A percentile compares a stretch with the other conserved stretches of the same genome.
Evolutionary conservation across 2,329 filamentous ascomycete species (phyloP).

Genomic region (Fusarium floridanum): DNA sequence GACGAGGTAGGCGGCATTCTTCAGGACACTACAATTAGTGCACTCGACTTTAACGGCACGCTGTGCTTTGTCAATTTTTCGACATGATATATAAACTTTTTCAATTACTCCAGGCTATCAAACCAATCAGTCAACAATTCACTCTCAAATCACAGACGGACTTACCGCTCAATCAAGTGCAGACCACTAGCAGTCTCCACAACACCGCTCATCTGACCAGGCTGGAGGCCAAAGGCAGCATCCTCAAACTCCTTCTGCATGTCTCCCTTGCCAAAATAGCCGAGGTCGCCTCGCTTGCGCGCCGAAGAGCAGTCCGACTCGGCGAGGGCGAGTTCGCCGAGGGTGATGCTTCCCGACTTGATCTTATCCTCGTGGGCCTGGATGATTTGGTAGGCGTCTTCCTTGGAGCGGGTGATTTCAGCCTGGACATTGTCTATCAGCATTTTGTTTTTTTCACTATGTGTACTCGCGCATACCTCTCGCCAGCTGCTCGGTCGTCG

Average conservation of each 20-base stretch:
- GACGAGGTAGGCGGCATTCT: background rate
- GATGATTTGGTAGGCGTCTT: conserved; percentile 86
- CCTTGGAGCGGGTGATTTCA: conserved; percentile 88
- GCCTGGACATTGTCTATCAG: conserved; percentile 57
- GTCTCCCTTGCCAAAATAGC: conserved; percentile 92
- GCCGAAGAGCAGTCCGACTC: conserved; percentile 98
- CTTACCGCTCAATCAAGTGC: conserved; percentile 94
- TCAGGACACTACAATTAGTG: background rate
- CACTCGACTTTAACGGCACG: conserved; percentile 13
- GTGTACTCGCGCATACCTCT: conserved; percentile 63
- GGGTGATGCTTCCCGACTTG: conserved; percentile 72
- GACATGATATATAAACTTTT: conserved; percentile 31
- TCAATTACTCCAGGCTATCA: conserved; percentile 31
- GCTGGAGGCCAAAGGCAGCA: conserved; percentile 89
- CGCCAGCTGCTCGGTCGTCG: conserved; percentile 93
- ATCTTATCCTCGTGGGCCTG: conserved; percentile 82
- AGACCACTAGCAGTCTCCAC: conserved; percentile 94
- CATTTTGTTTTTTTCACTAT: no score
- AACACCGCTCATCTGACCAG: conserved; percentile 86
- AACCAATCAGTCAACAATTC: conserved; percentile 1
- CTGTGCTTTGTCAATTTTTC: conserved; percentile 37
- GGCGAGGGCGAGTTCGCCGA: conserved; percentile 86
- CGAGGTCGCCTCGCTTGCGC: conserved; percentile 92
- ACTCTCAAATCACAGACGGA: background rate
- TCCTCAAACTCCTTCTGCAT: conserved; percentile 99